Evolutionary conservation across 139 green algal genomes (phyloP).

Genomic region (Axilococcus clingmanii): DNA sequence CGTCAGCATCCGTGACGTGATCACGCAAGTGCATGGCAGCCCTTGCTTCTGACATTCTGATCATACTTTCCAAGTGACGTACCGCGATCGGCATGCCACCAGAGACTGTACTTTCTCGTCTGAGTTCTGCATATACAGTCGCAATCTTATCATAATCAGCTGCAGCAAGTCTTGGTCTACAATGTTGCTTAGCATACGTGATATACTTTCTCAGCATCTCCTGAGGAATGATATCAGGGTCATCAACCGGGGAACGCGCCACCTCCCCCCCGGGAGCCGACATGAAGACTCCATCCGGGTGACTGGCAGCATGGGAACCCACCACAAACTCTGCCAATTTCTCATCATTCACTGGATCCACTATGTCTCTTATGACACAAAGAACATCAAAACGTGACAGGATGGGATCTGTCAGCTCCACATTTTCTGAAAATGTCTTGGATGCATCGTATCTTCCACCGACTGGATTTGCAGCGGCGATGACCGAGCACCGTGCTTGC

Average conservation of each 20-base stretch:
- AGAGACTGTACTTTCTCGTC: constrained; percentile 56
- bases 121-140: constrained; percentile 68
- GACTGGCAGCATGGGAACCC: constrained; percentile 60
- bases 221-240: constrained; percentile 68
- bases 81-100: constrained; percentile 94
- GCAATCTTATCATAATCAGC: constrained; percentile 70
- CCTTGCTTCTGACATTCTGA: constrained; percentile 93
- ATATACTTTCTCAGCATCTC: constrained; percentile 96
- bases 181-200: constrained; percentile 84
- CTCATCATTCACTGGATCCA: constrained; percentile 87
- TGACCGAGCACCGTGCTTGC: constrained; percentile 81
- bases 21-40: constrained; percentile 92
- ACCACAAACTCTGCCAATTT: constrained; percentile 92
- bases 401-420: constrained; percentile 94
- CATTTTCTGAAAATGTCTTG: constrained; percentile 76
- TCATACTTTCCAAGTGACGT: constrained; percentile 94
- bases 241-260: constrained; percentile 11
- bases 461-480: constrained; percentile 95
- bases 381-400: constrained; percentile 95
- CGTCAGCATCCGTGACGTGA: constrained; percentile 74
- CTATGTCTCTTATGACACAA: constrained; percentile 90
- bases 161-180: constrained; percentile 51
- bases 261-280: background rate
- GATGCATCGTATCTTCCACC: constrained; percentile 90
- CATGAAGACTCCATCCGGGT: constrained; percentile 70